Base-by-base conservation (phyloP, 1,139 yeast genomes). In the Pichia sp. region DNA sequence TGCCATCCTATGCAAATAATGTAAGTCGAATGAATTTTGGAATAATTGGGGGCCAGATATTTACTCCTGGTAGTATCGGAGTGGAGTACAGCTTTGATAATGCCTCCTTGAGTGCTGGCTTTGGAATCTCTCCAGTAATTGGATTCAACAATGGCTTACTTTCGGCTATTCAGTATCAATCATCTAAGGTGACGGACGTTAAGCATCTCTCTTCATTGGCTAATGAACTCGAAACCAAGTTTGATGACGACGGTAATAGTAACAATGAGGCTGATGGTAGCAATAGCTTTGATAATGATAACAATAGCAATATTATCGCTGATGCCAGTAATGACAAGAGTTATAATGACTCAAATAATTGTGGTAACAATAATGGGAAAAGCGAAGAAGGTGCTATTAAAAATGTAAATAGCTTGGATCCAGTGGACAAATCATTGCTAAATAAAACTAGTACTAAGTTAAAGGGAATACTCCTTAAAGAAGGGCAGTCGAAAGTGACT, bases 111-210 rank as follows among this genome's bases (percentile, higher is more conserved):
- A 49, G 53, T 20, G 48, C 53, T 1, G 55, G 53, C 12, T 43
- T 50, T 27, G 57, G 54, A 5, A 51, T 56, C 16, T 59, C 60
- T 7, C 61, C 61, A 8, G 57, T 58, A 9, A 56, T 58, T 24
- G 61, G 60, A 2, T 59, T 58, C 17, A 59, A 56, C 27, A 55
- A 53, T 46, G 62, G 60, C n/a, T 7, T 56, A 27, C 16, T 57
- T 6, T 57, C 59, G 3, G 58, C 59, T 1, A 52, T 56, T 16
- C 59, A 54, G 20, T 56, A 51, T 17, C 55, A 50, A 17, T 40
- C 54, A 1, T n/a, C 50, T 14, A 47, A 46, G 12, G 46, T 12
- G 12, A 24, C 5, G 4, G 41, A 42, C 24, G 2, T 17, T 24
- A 42, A 42, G 29, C 27, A 17, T n/a, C 45, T 17, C 10, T 42